Base-by-base conservation (phyloP, 2,329 filamentous ascomycete genomes). In the Myriangium duriaei region DNA sequence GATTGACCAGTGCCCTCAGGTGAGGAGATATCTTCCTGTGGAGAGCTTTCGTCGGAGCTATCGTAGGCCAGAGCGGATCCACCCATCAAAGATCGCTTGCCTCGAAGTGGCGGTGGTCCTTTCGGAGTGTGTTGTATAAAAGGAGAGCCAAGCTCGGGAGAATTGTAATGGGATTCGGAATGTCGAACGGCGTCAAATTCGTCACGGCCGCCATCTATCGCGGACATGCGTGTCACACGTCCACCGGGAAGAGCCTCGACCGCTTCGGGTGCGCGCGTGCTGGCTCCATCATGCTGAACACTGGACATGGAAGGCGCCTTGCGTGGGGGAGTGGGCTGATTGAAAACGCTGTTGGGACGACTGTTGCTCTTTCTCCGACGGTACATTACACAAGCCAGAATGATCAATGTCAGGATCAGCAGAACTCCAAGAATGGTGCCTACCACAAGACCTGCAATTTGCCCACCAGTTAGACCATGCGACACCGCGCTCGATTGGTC, bases 151-250 rank as follows among this genome's bases (percentile, higher is more conserved):
- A 77, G 81, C 11, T 75, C 45, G 28, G 52, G 53, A 1, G 78
- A 81, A 39, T 71, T 66, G 33, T 61, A 64, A 28, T 37, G 53
- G 45, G 47, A 49, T 44, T 48, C 49, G 49, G 41, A 52, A 53
- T 46, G 57, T 69, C 40, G 71, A 19, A 16, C n/a, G n/a, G 70
- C 19, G 66, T 66, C 2, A 74, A 40, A 24, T 14, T 47, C 40
- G n/a, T 52, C 48, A 14, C 76, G 71, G 41, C 70, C 74, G 1
- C 76, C 74, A 39, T 79, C 74, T 37, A 98, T 62, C 21, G 91
- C 91, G 28, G 88, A 87, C 91, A 98, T 96, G 40, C 91, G 79
- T 28, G 91, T 84, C 42, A 98, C 91, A 44, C 91, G 79, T 18
- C 85, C 86, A 30, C 86, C 87, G 4, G 86, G 83, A 9, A 92